Evolutionary conservation across 2,329 filamentous ascomycete genomes (phyloP), one percentile per base, ranked within the genome.

Genomic region (Ustilaginoidea virens): DNA sequence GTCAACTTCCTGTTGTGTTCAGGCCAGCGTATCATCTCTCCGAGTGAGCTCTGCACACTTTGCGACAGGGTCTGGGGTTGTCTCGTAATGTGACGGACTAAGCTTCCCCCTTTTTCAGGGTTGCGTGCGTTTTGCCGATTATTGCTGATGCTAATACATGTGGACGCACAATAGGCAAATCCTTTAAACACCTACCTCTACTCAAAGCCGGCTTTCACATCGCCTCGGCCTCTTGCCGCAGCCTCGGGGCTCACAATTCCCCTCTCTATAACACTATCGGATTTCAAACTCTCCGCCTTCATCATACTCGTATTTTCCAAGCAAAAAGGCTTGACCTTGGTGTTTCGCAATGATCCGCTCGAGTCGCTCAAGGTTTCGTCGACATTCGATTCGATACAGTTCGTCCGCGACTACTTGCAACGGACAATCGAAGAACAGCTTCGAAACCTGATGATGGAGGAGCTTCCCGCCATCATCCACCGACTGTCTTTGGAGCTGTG

Each of bases 301-400:
- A 92, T 98, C 41, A 94, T 98, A 33, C 56, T 98, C 28, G 90
- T 98, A 36, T 98, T 98, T 51, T 96, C 87, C 3, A 87, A 85
- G 50, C 85, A 93, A 57, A 98, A 98, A 51, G 90, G 90, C 13
- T 68, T 98, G 33, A 98, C 90, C 2, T 66, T 98, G 27, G 90
- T 98, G 25, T 98, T 98, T 52, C 78, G 90, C 44, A 96, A 98
- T 67, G 90, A 98, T 50, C 90, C 90, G 4, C 73, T 98, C 36
- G 90, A 98, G 51, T 94, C 87, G 4, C 74, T 98, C 46, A 96
- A 94, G 60, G 90, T 98, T 40, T 96, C 87, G 1, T 96, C 87
- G 41, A 98, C 90, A 25, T 98, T 98, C 54, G 90, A 98, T 59
- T 93, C 87, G 9, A 98, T 98, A 45, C 87, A 90, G 25, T 98